Base-by-base conservation (phyloP, 2,329 filamentous ascomycete genomes). In the Calonectria multiphialidica region DNA sequence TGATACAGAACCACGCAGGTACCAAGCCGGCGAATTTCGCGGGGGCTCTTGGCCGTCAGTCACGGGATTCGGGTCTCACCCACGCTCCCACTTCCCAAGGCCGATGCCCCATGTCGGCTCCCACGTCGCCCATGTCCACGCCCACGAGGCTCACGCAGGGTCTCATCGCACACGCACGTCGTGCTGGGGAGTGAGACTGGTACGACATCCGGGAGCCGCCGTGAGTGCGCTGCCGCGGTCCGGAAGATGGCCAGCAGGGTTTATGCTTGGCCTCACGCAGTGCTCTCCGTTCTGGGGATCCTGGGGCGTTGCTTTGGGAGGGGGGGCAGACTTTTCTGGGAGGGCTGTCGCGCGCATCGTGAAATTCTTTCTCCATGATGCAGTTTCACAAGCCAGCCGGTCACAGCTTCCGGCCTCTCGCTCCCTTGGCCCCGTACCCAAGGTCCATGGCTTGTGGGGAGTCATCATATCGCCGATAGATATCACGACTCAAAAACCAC, bases 1-100 rank as follows among this genome's bases (percentile, higher is more conserved):
- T 74, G 74, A 70, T 73, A 78, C 75, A 66, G 66, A 77, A 76
- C 66, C 70, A 79, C 77, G 77, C 77, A 79, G 77, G 77, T 79
- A 79, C 77, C 73, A 66, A 64, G 61, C 35, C 55, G 37, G 57
- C 57, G 64, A 71, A 57, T 67, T 62, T 67, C 69, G 64, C 69
- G 57, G 69, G 69, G 69, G 49, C 30, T 57, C 63, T 66, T 53
- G 33, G 40, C 47, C 47, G 16, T 49, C 69, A 40, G 64, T 64
- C 57, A 71, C 64, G 49, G 35, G 69, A 50, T 67, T 37, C 57
- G 63, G 53, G 55, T 71, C 64, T 67, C 57, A 71, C 64, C 55
- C 69, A 63, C 64, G 63, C 69, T 15, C 21, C 23, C 55, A 50
- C 55, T 12, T 55, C n/a, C 57, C 40, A 68, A 64, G 57, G 47